Conservation (phyloP, 176 grass and related monocot genomes). For the Rhynchospora breviuscula region DNA sequence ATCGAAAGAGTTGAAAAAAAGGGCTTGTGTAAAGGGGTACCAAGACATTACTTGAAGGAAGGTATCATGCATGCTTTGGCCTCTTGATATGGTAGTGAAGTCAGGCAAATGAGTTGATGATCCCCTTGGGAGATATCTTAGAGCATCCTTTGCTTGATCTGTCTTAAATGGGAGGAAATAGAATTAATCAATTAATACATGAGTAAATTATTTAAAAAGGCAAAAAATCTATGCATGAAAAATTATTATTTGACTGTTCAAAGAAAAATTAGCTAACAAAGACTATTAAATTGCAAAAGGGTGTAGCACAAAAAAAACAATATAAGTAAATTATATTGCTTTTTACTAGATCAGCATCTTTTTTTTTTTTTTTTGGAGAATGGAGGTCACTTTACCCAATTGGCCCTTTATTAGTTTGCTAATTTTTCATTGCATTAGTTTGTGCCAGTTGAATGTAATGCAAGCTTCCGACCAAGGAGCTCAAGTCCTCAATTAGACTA, state of each 20-base stretch:
- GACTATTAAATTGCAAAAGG: neutral
- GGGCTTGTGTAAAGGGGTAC: neutral
- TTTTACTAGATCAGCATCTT: neutral
- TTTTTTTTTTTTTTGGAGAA: too few relatives aligned
- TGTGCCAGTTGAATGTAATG: too few relatives aligned
- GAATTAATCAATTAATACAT: neutral
- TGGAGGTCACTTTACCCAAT: too few relatives aligned
- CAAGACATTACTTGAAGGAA: slow-evolving; percentile 31
- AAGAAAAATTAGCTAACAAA: neutral
- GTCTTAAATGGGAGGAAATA: neutral
- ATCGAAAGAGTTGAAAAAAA: slow-evolving; percentile 22
- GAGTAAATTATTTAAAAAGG: neutral
- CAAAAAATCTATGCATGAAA: neutral
- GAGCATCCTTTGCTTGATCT: slow-evolving; percentile 3
- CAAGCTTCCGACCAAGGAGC: too few relatives aligned
- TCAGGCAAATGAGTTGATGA: neutral
- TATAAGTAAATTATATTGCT: neutral
- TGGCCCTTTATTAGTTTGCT: too few relatives aligned
- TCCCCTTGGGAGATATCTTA: neutral
- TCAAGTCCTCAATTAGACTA: too few relatives aligned
- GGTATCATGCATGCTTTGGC: neutral
- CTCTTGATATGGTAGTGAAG: neutral
- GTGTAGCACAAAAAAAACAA: too few relatives aligned
- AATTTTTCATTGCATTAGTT: too few relatives aligned
- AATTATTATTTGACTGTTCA: neutral